Conservation (phyloP, 257 asterid genomes). For the Solanum etuberosum region DNA sequence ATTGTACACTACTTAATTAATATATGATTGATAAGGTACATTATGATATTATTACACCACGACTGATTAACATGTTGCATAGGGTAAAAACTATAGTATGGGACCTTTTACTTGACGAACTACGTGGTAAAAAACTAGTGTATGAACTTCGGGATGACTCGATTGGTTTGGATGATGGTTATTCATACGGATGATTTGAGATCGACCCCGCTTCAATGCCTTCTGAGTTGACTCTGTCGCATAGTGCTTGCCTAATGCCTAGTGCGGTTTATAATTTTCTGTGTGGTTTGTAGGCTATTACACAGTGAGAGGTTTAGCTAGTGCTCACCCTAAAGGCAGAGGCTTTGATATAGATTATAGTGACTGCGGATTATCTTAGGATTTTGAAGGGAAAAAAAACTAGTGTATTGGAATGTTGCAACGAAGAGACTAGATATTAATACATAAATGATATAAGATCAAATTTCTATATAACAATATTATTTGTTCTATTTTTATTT, state of each 20-base stretch:
- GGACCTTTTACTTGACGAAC: not conserved
- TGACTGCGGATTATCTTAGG: no score
- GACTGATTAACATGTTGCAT: not conserved
- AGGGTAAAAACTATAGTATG: not conserved
- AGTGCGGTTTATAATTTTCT: not conserved
- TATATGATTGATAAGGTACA: not conserved
- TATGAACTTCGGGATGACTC: not conserved
- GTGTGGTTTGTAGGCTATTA: not conserved
- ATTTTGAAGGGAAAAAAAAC: no score
- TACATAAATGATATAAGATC: not conserved
- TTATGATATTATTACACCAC: not conserved
- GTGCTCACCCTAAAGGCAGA: not conserved
- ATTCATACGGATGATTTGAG: no score
- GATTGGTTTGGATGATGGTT: no score
- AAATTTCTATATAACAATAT: not conserved
- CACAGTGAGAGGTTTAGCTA: not conserved
- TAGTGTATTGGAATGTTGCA: not conserved
- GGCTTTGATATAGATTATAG: no score
- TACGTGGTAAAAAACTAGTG: not conserved
- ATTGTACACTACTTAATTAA: not conserved
- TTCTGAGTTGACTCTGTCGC: no score
- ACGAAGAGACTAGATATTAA: not conserved
- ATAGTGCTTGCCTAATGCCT: not conserved
- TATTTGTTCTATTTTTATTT: not conserved
- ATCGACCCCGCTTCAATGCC: rapidly evolving